A percentile compares a stretch with the other conserved stretches of the same genome.
Evolutionary conservation across 768 basidiomycete species (phyloP).

Genomic region (Exidia glandulosa): DNA sequence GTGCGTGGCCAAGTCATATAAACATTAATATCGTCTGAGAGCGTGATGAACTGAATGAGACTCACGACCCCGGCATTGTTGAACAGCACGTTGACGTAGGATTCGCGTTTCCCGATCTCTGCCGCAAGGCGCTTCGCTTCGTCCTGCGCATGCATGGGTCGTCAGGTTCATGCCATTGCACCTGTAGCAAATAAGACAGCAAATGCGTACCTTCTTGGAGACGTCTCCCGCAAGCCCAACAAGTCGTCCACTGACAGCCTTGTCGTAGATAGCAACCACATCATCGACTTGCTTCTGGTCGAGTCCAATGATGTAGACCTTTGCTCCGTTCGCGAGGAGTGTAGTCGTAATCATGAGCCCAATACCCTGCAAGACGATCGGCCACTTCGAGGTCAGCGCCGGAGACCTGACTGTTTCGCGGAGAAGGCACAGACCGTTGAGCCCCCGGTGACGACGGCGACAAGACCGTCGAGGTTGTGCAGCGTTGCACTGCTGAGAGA

Average conservation of each 20-base stretch:
- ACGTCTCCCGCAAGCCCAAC: constrained; percentile 15
- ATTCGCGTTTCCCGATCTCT: constrained; percentile 26
- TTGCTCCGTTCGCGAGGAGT: constrained; percentile 36
- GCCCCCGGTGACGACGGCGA: constrained; percentile 39
- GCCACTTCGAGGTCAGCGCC: background rate
- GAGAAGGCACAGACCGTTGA: constrained; percentile 25
- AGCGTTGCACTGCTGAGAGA: constrained; percentile 25
- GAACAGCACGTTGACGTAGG: constrained; percentile 34
- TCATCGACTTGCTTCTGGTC: constrained; percentile 29
- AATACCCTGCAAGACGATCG: constrained; percentile 27
- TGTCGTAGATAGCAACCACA: constrained; percentile 11
- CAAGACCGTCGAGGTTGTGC: constrained; percentile 35
- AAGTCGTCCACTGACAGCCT: background rate
- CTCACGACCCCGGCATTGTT: constrained; percentile 33
- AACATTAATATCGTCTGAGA: no score
- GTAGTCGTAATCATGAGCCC: constrained; percentile 40
- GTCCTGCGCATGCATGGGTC: constrained; percentile 15
- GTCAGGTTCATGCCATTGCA: background rate
- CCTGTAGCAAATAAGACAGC: background rate
- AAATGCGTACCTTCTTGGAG: constrained; percentile 12
- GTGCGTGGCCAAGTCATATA: constrained; percentile 23
- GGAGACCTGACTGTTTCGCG: no score
- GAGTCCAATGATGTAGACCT: constrained; percentile 37
- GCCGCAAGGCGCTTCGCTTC: constrained; percentile 32
- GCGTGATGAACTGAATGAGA: constrained; percentile 6